A percentile compares a stretch with the other conserved stretches of the same genome.
Evolutionary conservation across 306 rosid species (phyloP).

Genomic region (Canavalia ensiformis): DNA sequence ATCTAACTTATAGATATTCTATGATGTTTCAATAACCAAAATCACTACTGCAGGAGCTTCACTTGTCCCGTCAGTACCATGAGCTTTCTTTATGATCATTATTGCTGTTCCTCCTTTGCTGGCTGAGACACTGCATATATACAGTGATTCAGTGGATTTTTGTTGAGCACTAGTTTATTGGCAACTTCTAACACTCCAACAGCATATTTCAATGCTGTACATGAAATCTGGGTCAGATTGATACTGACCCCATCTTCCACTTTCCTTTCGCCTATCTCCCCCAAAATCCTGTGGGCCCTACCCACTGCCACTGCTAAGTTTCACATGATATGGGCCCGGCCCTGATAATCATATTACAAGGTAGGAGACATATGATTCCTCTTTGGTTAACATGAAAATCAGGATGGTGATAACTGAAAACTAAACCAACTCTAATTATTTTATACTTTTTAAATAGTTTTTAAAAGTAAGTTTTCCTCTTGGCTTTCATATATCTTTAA

Average conservation of each 20-base stretch:
- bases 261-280: background rate
- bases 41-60: background rate
- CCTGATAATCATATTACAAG: constrained; percentile 36
- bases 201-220: constrained; percentile 20
- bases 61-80: constrained; percentile 26
- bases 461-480: too few relatives aligned
- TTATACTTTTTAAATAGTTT: too few relatives aligned
- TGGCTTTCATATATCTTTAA: too few relatives aligned
- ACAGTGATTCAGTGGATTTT: constrained; percentile 36
- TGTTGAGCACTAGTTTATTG: background rate
- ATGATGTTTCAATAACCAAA: constrained; percentile 9
- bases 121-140: constrained; percentile 19
- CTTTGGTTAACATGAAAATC: background rate
- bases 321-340: constrained; percentile 56
- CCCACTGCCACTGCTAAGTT: constrained; percentile 34
- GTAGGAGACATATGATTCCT: background rate
- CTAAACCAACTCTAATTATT: too few relatives aligned
- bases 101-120: constrained; percentile 25
- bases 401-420: background rate
- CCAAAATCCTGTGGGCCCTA: constrained; percentile 52
- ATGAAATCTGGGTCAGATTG: constrained; percentile 43
- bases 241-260: constrained; percentile 8
- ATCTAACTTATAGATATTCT: constrained; percentile 34
- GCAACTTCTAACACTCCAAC: background rate
- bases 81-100: constrained; percentile 39